Evolutionary conservation across 352 stramenopile species (phyloP).

Genomic region (Peronospora belbahrii): DNA sequence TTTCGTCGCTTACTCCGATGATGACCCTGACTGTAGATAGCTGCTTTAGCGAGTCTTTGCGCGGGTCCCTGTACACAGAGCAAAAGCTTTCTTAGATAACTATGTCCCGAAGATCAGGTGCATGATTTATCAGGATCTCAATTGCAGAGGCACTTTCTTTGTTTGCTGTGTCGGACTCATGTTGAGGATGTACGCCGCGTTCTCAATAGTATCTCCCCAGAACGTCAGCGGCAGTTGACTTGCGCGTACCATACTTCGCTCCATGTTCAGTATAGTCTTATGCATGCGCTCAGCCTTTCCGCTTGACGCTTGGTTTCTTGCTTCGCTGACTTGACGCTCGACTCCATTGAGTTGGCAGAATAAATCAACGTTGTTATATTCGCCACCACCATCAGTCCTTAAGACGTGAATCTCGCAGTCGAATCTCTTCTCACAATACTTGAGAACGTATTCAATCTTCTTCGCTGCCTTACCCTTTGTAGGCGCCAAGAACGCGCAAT

Average conservation of each 20-base stretch:
- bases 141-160: background rate
- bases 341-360: no score
- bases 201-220: conserved; percentile 22
- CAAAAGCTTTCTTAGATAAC: conserved; percentile 1
- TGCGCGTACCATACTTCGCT: background rate
- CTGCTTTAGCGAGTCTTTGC: no score
- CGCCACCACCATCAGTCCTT: background rate
- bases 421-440: background rate
- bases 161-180: conserved; percentile 11
- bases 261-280: conserved; percentile 18
- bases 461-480: background rate
- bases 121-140: background rate
- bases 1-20: no score
- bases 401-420: background rate
- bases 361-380: background rate
- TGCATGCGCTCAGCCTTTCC: conserved; percentile 13
- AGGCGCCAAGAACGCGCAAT: background rate
- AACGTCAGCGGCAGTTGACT: conserved; percentile 12
- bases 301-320: no score
- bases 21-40: no score
- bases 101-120: conserved; percentile 1
- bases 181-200: conserved; percentile 20
- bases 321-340: no score
- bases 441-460: background rate
- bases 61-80: no score